phyloP scores from a whole-genome alignment of 805 yeast genomes.

The Kregervanrija fluxuum region DNA sequence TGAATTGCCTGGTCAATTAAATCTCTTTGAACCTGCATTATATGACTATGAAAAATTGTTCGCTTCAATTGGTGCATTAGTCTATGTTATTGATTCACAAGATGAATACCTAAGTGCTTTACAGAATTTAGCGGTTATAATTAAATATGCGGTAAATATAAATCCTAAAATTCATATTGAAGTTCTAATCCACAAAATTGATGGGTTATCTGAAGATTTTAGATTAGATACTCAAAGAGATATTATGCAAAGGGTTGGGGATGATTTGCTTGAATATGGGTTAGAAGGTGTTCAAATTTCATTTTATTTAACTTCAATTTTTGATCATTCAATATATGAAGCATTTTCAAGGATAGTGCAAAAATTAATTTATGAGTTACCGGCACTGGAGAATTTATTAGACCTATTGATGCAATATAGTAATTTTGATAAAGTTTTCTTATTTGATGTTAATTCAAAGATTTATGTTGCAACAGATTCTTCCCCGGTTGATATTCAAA shows the following conservation, averaged over 20 bases:
- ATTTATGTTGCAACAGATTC: conserved; percentile 95
- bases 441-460: conserved; percentile 88
- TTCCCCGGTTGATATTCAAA: conserved; percentile 89
- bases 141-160: conserved; percentile 77
- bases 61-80: conserved; percentile 78
- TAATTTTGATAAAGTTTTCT: conserved; percentile 84
- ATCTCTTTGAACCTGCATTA: conserved; percentile 71
- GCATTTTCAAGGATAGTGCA: conserved; percentile 93
- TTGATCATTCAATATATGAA: conserved; percentile 93
- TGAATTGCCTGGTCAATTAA: conserved; percentile 93
- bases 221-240: conserved; percentile 92
- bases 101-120: conserved; percentile 92
- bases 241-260: conserved; percentile 92
- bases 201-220: conserved; percentile 90
- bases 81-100: conserved; percentile 91
- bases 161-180: conserved; percentile 85
- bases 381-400: conserved; percentile 79
- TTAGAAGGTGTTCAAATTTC: conserved; percentile 86
- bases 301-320: conserved; percentile 87
- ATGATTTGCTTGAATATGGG: conserved; percentile 83
- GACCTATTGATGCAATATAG: conserved; percentile 85
- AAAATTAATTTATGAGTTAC: conserved; percentile 81
- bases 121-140: conserved; percentile 80
- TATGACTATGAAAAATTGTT: conserved; percentile 75
- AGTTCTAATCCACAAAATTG: conserved; percentile 91